Percentiles rank a stretch among this genome's conserved stretches.
phyloP scores from a whole-genome alignment of 257 asterid genomes.

The Catharanthus roseus region DNA sequence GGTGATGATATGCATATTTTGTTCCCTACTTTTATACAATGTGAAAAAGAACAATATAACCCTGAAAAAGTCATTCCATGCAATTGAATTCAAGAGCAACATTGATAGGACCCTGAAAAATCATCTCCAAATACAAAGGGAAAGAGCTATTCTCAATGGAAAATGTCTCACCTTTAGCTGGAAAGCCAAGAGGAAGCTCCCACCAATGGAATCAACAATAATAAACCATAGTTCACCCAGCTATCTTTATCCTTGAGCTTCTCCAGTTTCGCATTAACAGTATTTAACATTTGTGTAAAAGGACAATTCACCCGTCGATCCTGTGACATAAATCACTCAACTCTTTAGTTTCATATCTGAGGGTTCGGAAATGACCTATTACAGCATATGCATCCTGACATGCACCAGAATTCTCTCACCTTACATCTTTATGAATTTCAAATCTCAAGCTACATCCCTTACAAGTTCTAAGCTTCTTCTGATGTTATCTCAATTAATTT shows the following conservation, averaged over 20 bases:
- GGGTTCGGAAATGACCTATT: not conserved
- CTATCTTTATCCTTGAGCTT: constrained; percentile 41
- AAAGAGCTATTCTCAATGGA: constrained; percentile 4
- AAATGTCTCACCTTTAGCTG: constrained; percentile 35
- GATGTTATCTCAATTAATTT: not conserved
- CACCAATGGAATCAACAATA: constrained; percentile 52
- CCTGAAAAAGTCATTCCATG: not conserved
- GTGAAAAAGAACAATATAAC: not conserved
- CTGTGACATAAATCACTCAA: constrained; percentile 28
- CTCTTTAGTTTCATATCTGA: constrained; percentile 14
- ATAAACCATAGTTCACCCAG: constrained; percentile 62
- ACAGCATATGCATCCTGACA: not conserved
- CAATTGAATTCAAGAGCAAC: too few species aligned
- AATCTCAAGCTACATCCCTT: not conserved
- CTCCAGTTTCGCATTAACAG: constrained; percentile 41
- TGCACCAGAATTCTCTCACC: not conserved
- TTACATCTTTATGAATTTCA: not conserved
- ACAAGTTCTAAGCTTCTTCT: not conserved
- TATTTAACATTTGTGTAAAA: constrained; percentile 51
- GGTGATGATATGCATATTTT: not conserved
- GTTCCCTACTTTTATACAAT: not conserved
- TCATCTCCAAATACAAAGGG: not conserved
- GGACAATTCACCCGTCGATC: constrained; percentile 54
- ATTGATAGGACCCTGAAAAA: not conserved
- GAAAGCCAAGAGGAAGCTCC: constrained; percentile 69